These are phyloP conservation scores for Fusarium sp. DNA, from an alignment of 2,329 filamentous ascomycete species.

Conservation along the genomic window DNA sequence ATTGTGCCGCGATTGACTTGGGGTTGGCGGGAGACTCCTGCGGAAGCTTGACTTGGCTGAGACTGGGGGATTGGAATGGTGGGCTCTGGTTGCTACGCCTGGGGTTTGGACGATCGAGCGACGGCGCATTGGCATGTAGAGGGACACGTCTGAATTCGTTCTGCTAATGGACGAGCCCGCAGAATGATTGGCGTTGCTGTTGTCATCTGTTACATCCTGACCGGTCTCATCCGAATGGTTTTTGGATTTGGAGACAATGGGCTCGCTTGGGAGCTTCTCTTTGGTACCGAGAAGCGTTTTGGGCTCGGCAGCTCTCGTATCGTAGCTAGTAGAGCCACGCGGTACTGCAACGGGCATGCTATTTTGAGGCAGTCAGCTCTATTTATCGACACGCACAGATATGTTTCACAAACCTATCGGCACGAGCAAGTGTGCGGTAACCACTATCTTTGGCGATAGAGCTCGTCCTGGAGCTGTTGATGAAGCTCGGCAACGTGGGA, in stretches of 20 bases:
- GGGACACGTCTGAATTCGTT: conserved; percentile 60
- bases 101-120: conserved; percentile 62
- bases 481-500: conserved; percentile 26
- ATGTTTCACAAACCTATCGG: conserved; percentile 43
- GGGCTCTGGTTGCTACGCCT: conserved; percentile 60
- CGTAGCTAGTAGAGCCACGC: conserved; percentile 31
- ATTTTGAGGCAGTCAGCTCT: conserved; percentile 31
- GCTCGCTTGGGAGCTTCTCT: conserved; percentile 30
- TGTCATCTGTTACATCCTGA: conserved; percentile 42
- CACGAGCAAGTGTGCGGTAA: conserved; percentile 29
- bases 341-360: conserved; percentile 33
- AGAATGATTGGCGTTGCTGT: conserved; percentile 36
- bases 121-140: conserved; percentile 61
- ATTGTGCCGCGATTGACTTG: conserved; percentile 53
- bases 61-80: conserved; percentile 39
- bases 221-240: conserved; percentile 24
- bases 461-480: conserved; percentile 25
- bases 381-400: conserved; percentile 18
- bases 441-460: conserved; percentile 33
- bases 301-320: conserved; percentile 36
- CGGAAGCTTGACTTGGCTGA: conserved; percentile 51
- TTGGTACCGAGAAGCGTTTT: conserved; percentile 29
- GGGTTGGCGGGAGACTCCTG: conserved; percentile 54
- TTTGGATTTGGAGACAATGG: conserved; percentile 23
- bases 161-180: conserved; percentile 37